A percentile compares a stretch with the other conserved stretches of the same genome.
Conservation (phyloP, 257 asterid genomes). For the Jacaranda mimosifolia region DNA sequence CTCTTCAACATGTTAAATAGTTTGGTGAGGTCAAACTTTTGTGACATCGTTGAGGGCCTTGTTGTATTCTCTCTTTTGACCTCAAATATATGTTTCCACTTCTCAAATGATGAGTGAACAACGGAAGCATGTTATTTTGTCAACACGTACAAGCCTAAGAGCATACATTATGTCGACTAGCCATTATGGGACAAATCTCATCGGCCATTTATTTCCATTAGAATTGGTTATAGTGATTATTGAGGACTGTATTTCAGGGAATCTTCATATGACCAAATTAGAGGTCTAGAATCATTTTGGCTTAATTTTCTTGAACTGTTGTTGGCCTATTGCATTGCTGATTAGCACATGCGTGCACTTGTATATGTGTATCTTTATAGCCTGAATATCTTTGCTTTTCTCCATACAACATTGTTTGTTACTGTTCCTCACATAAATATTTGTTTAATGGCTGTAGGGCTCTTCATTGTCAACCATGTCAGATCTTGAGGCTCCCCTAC, state of each 20-base stretch:
- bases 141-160: not conserved
- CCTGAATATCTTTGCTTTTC: not conserved
- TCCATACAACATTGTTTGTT: not conserved
- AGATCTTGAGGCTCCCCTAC: constrained; percentile 88
- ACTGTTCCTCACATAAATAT: constrained; percentile 11
- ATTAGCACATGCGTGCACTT: not conserved
- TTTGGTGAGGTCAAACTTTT: not conserved
- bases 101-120: not conserved
- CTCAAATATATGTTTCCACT: not conserved
- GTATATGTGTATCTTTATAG: not conserved
- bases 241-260: not conserved
- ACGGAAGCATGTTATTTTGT: not conserved
- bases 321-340: not conserved
- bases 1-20: not conserved
- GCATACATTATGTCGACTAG: not conserved
- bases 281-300: not conserved
- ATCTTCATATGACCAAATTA: not conserved
- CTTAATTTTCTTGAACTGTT: not conserved
- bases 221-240: not conserved
- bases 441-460: constrained; percentile 41
- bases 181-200: not conserved
- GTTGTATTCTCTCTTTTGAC: not conserved
- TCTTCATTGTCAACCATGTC: constrained; percentile 59
- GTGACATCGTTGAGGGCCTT: not conserved
- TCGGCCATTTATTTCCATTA: not conserved